Evolutionary conservation across 2,329 filamentous ascomycete genomes (phyloP).

Genomic region (Fusarium miscanthi): DNA sequence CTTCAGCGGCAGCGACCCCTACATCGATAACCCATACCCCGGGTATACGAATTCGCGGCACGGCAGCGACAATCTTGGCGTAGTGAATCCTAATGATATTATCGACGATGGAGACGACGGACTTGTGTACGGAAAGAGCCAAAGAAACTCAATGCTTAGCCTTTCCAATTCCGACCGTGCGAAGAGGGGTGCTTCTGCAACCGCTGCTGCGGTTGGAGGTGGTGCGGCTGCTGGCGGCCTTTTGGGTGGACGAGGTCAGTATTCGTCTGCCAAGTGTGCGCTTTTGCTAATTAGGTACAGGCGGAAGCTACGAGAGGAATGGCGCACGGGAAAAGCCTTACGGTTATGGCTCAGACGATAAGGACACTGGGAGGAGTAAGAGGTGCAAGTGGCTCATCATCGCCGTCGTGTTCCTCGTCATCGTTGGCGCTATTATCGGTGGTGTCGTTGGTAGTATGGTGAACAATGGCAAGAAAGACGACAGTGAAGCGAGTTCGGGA

Average conservation of each 20-base stretch:
- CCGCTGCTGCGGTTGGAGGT: constrained; percentile 59
- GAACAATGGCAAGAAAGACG: constrained; percentile 51
- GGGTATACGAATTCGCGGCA: constrained; percentile 58
- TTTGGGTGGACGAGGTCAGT: constrained; percentile 47
- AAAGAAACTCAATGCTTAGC: constrained; percentile 70
- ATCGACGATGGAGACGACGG: constrained; percentile 91
- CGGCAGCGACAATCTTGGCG: constrained; percentile 63
- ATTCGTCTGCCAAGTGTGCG: not conserved
- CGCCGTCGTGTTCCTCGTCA: constrained; percentile 69
- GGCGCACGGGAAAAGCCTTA: constrained; percentile 69
- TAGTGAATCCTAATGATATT: constrained; percentile 82
- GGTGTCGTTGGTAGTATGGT: constrained; percentile 80
- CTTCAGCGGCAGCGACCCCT: constrained; percentile 54
- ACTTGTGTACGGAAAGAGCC: constrained; percentile 64
- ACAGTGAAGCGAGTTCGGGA: constrained; percentile 43
- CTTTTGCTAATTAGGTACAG: constrained; percentile 27
- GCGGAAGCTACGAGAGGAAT: constrained; percentile 49
- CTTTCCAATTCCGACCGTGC: constrained; percentile 58
- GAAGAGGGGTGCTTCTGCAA: constrained; percentile 39
- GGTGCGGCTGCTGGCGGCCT: constrained; percentile 56
- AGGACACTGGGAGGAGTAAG: constrained; percentile 69
- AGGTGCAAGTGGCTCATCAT: constrained; percentile 79
- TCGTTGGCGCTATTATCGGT: constrained; percentile 77
- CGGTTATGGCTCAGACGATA: constrained; percentile 69
- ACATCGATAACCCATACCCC: constrained; percentile 75